Evolutionary conservation across 208 protist genomes (phyloP), one percentile per base, ranked within the genome.

Genomic region (Leishmania braziliensis): DNA sequence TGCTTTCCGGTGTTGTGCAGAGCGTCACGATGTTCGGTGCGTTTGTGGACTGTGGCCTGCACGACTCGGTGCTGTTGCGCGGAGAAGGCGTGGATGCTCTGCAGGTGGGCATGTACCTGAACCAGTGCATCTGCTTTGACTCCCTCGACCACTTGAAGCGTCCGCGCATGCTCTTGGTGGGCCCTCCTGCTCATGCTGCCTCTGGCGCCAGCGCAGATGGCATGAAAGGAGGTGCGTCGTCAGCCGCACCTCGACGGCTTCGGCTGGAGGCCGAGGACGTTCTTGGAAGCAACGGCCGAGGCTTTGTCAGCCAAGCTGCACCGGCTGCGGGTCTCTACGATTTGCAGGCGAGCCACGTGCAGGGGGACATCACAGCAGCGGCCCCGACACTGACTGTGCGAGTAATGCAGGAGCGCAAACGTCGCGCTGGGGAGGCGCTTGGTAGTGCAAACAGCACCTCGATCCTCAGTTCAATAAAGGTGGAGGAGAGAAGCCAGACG

Each of bases 41-140:
- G 1, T 97, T 97, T 84, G 91, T 97, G 9, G 92, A 97, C 86
- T 92, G 88, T 69, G 94, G 94, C 29, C 78, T 97, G 80, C 92
- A 95, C 84, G 86, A 96, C 58, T 77, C 86, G 9, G 88, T 95
- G 20, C 86, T 97, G 29, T 85, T 97, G 79, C 90, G 87, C 60
- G 89, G 82, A 9, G 71, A 81, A 12, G 84, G 79, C 29, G 83
- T 93, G 78, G 89, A 95, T 78, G 78, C 77, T 43, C 82, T 93
- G 80, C 90, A 91, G 72, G 81, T 89, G 48, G 94, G 94, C 68
- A 80, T 80, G 70, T 76, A 90, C 68, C 77, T 97, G 36, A 51
- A 85, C 53, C 69, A 85, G 71, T 60, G 88, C 54, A 79, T 94
- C 12, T 50, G 63, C 36, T 91, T 94, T 62, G 75, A 85, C 43